phyloP scores from a whole-genome alignment of 2,329 filamentous ascomycete genomes.

The Aspergillus latus region DNA sequence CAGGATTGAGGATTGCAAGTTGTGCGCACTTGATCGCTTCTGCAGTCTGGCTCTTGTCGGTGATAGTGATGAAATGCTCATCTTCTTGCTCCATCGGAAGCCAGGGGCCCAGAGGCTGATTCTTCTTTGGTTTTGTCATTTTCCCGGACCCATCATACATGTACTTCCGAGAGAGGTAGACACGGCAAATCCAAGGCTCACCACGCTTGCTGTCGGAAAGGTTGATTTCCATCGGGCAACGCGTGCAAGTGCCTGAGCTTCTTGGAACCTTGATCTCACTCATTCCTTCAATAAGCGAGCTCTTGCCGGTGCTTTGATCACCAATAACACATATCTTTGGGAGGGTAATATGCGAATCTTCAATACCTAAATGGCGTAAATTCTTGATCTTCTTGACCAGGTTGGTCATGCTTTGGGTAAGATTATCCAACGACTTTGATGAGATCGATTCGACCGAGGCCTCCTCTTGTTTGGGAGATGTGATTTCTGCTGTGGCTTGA shows the following conservation, averaged over 20 bases:
- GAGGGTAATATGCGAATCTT: slow-evolving; percentile 64
- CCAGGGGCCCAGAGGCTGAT: slow-evolving; percentile 67
- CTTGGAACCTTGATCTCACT: slow-evolving; percentile 69
- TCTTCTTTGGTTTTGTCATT: slow-evolving; percentile 49
- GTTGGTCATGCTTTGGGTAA: slow-evolving; percentile 37
- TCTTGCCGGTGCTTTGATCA: slow-evolving; percentile 83
- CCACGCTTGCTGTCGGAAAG: slow-evolving; percentile 54
- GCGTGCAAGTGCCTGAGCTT: slow-evolving; percentile 71
- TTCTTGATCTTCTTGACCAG: slow-evolving; percentile 50
- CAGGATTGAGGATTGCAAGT: slow-evolving; percentile 71
- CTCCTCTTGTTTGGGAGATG: slow-evolving; percentile 1
- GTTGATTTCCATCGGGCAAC: slow-evolving; percentile 78
- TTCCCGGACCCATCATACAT: slow-evolving; percentile 43
- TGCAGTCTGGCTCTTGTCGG: slow-evolving; percentile 63
- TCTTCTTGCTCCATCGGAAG: slow-evolving; percentile 47
- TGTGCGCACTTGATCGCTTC: slow-evolving; percentile 72
- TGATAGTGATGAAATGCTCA: slow-evolving; percentile 63
- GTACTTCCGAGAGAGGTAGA: slow-evolving; percentile 68
- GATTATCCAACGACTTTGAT: slow-evolving; percentile 27
- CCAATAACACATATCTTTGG: slow-evolving; percentile 82
- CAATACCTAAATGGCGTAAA: slow-evolving; percentile 70
- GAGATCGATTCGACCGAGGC: neutral
- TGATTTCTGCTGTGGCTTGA: neutral
- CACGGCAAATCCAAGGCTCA: slow-evolving; percentile 62
- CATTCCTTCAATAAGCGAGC: slow-evolving; percentile 63